Percentiles rank a stretch among this genome's conserved stretches.
phyloP scores from a whole-genome alignment of 2,329 filamentous ascomycete genomes.

The Trichophyton rubrum region DNA sequence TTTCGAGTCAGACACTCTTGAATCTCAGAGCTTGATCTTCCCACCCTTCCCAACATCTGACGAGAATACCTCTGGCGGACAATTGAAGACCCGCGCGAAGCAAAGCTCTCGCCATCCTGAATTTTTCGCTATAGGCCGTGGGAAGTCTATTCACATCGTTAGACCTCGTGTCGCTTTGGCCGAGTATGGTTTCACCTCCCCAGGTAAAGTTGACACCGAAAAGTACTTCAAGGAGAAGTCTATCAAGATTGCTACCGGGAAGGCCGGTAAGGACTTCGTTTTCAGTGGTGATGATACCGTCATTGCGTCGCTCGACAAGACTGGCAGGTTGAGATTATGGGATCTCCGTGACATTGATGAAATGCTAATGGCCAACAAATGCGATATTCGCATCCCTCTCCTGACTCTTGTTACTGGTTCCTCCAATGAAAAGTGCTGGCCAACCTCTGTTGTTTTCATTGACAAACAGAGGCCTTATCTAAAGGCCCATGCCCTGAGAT shows the following conservation, averaged over 20 bases:
- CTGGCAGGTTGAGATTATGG: slow-evolving; percentile 94
- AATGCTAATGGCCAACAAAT: slow-evolving; percentile 34
- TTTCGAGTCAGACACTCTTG: slow-evolving; percentile 64
- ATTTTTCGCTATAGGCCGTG: slow-evolving; percentile 88
- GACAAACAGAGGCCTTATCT: slow-evolving; percentile 91
- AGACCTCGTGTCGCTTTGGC: slow-evolving; percentile 46
- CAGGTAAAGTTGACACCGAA: slow-evolving; percentile 63
- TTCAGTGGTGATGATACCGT: slow-evolving; percentile 95
- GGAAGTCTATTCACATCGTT: slow-evolving; percentile 90
- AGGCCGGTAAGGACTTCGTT: slow-evolving; percentile 94
- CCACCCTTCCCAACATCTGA: slow-evolving; percentile 76
- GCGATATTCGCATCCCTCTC: slow-evolving; percentile 73
- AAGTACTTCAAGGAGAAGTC: slow-evolving; percentile 75
- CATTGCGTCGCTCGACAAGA: slow-evolving; percentile 92
- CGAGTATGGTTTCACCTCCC: slow-evolving; percentile 39
- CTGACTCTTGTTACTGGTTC: slow-evolving; percentile 78
- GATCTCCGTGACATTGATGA: slow-evolving; percentile 70
- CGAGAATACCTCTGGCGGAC: slow-evolving; percentile 79
- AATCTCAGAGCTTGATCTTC: slow-evolving; percentile 77
- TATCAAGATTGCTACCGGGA: slow-evolving; percentile 89
- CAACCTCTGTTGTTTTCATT: slow-evolving; percentile 87
- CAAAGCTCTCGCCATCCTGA: slow-evolving; percentile 80
- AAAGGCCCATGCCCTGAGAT: slow-evolving; percentile 79
- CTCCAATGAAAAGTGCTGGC: slow-evolving; percentile 86
- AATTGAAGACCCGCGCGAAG: slow-evolving; percentile 89